Conservation (phyloP, 2,329 filamentous ascomycete species). For the Rugonectria rugulosa region DNA sequence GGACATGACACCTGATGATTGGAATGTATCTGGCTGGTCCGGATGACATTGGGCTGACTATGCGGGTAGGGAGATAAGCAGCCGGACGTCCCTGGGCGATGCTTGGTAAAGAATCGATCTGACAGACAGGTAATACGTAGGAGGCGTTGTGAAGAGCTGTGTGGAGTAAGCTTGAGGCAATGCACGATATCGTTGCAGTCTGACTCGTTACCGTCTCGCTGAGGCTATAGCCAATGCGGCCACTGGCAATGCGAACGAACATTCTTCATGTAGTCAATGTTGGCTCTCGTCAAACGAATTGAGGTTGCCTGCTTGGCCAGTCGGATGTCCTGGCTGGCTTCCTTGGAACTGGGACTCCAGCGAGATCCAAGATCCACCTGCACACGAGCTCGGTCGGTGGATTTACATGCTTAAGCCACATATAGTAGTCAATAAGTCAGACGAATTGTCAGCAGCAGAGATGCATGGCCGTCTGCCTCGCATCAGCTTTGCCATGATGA, state of each 20-base stretch:
- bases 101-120: slow-evolving; percentile 12
- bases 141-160: slow-evolving; percentile 13
- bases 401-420: background rate
- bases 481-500: background rate
- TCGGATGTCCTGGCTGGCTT: slow-evolving; percentile 29
- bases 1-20: background rate
- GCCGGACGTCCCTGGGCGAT: slow-evolving; percentile 24
- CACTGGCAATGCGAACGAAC: background rate
- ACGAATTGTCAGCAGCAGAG: background rate
- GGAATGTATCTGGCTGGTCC: slow-evolving; percentile 11
- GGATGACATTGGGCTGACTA: slow-evolving; percentile 11
- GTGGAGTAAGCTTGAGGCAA: slow-evolving; percentile 11
- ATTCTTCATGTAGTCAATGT: slow-evolving; percentile 14
- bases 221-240: slow-evolving; percentile 6
- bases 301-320: slow-evolving; percentile 32
- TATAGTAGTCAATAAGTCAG: too few species aligned
- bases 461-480: background rate
- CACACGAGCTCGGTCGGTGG: slow-evolving; percentile 1
- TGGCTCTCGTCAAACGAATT: slow-evolving; percentile 13
- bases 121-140: slow-evolving; percentile 1
- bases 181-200: slow-evolving; percentile 27
- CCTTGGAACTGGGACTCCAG: slow-evolving; percentile 17
- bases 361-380: slow-evolving; percentile 29
- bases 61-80: slow-evolving; percentile 16
- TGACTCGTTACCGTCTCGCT: too few species aligned